phyloP scores from a whole-genome alignment of 2,329 filamentous ascomycete genomes.

The Penicillium occitanis region DNA sequence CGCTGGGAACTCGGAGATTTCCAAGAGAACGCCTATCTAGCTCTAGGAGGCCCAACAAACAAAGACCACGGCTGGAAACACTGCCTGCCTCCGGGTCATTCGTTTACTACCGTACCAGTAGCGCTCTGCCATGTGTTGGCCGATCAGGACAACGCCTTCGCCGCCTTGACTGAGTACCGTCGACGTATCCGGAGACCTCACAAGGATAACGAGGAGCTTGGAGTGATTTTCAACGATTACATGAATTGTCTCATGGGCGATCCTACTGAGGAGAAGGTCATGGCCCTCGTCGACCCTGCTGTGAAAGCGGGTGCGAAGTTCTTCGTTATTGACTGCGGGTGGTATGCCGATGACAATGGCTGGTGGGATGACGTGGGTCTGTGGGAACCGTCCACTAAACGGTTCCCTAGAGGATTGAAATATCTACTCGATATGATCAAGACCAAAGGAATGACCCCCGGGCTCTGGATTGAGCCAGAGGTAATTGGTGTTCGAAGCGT shows the following conservation, averaged over 20 bases:
- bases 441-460: conserved; percentile 30
- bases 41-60: conserved; percentile 29
- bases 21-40: conserved; percentile 35
- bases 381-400: conserved; percentile 35
- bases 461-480: conserved; percentile 40
- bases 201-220: conserved; percentile 30
- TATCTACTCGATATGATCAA: conserved; percentile 29
- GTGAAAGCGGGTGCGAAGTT: conserved; percentile 33
- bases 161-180: conserved; percentile 32
- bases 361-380: conserved; percentile 42
- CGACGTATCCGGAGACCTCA: conserved; percentile 33
- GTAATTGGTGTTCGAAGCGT: conserved; percentile 36
- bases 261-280: conserved; percentile 36
- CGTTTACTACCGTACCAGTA: conserved; percentile 29
- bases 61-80: conserved; percentile 33
- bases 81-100: conserved; percentile 26
- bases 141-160: conserved; percentile 29
- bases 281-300: conserved; percentile 33
- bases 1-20: conserved; percentile 40
- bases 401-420: conserved; percentile 36
- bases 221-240: conserved; percentile 42
- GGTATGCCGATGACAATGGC: conserved; percentile 39
- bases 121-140: conserved; percentile 25
- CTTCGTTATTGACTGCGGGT: conserved; percentile 41
- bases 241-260: conserved; percentile 45